Percentiles rank a stretch among this genome's conserved stretches.
Evolutionary conservation across 345 rosid species (phyloP).

Genomic region (Capsella bursapastoris): DNA sequence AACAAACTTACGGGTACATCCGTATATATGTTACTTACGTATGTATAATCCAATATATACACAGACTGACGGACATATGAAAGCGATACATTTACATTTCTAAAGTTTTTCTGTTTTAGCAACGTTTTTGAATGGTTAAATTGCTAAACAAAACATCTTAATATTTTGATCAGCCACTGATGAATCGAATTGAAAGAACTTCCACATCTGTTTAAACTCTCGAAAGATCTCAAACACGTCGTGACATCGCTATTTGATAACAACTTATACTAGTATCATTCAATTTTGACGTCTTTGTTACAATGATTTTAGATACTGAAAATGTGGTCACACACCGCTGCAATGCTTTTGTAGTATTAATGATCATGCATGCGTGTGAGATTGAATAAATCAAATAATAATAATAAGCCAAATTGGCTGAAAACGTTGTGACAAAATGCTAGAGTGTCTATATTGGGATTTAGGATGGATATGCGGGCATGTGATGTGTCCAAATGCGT

Average conservation of each 20-base stretch:
- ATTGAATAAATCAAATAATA: conserved; percentile 18
- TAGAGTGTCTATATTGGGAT: not conserved
- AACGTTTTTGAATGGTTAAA: not conserved
- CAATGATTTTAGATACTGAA: not conserved
- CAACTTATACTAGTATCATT: not conserved
- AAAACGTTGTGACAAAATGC: conserved; percentile 35
- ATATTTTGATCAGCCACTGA: not conserved
- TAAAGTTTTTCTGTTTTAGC: not conserved
- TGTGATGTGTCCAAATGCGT: conserved; percentile 44
- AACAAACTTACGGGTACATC: not conserved
- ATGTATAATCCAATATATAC: not conserved
- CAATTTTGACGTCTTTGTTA: not conserved
- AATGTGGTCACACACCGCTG: not conserved
- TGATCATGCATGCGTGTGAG: conserved; percentile 37
- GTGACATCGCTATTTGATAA: not conserved
- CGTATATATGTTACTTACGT: too few relatives aligned
- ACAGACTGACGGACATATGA: not conserved
- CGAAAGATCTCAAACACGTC: too few relatives aligned
- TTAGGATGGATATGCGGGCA: conserved; percentile 25
- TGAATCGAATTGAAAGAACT: not conserved
- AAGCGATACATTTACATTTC: not conserved
- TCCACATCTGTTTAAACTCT: not conserved
- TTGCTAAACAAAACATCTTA: not conserved
- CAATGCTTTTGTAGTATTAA: conserved; percentile 6
- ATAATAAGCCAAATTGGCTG: conserved; percentile 9